Evolutionary conservation across 495 filamentous ascomycete genomes (phyloP).

Genomic region (Tirmania nivea): DNA sequence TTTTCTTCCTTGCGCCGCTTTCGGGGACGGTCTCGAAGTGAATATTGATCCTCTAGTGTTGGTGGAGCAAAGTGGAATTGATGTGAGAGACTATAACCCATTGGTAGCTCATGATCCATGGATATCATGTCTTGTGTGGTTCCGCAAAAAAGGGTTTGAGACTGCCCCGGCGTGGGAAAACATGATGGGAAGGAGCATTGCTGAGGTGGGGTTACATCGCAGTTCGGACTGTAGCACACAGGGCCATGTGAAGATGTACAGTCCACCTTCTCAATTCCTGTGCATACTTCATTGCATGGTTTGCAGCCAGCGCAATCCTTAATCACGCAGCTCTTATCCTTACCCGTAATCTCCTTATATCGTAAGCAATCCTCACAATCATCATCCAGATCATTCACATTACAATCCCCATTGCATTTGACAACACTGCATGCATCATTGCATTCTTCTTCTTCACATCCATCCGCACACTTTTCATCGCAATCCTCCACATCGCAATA

Average conservation of each 20-base stretch:
- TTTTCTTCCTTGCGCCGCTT: neutral
- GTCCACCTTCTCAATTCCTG: neutral
- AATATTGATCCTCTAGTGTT: too few relatives aligned
- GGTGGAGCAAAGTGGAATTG: too few relatives aligned
- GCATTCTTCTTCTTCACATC: neutral
- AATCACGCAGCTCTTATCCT: neutral
- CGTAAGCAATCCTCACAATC: neutral
- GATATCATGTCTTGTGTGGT: too few relatives aligned
- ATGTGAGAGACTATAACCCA: too few relatives aligned
- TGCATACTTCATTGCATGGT: neutral
- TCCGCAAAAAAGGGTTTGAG: too few relatives aligned
- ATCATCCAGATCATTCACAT: neutral
- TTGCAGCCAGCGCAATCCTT: neutral
- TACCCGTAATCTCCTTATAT: neutral
- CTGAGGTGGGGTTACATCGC: neutral
- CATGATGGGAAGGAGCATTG: neutral
- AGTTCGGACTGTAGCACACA: neutral
- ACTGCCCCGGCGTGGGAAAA: too few relatives aligned
- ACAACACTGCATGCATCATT: neutral
- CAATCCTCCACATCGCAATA: neutral
- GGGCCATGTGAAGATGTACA: neutral
- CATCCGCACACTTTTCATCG: neutral
- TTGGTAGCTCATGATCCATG: too few relatives aligned
- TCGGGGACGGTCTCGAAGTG: neutral
- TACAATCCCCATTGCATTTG: neutral